These are phyloP conservation scores for Penicillium waksmanii DNA, from an alignment of 495 filamentous ascomycete species.

Conservation along the genomic window DNA sequence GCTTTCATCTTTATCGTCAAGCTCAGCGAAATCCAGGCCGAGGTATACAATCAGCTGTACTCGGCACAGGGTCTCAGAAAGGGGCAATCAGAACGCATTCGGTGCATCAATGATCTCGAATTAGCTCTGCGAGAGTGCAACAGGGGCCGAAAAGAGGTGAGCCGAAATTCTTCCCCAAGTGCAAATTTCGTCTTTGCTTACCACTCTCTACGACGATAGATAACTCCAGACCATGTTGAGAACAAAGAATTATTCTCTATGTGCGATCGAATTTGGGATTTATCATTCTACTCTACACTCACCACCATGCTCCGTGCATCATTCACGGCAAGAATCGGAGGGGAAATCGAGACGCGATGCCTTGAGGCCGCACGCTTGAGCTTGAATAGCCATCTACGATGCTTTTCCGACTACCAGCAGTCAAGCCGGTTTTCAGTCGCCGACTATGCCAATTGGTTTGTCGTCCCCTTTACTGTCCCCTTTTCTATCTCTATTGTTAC, in stretches of 20 bases:
- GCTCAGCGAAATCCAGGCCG: conserved; percentile 19
- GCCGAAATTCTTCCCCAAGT: neutral
- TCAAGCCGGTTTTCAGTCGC: conserved; percentile 13
- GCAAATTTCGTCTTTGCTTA: neutral
- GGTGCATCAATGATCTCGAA: conserved; percentile 10
- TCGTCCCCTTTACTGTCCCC: neutral
- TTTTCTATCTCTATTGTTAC: neutral
- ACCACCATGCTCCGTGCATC: conserved; percentile 20
- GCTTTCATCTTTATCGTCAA: conserved; percentile 16
- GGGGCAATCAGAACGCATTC: conserved; percentile 5
- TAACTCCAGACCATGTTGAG: conserved; percentile 13
- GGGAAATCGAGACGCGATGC: conserved; percentile 22
- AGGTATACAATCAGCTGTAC: conserved; percentile 26
- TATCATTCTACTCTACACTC: conserved; percentile 23
- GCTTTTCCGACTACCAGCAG: conserved; percentile 17
- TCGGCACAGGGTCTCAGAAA: conserved; percentile 18
- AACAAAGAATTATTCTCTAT: conserved; percentile 13
- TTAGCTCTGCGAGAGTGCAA: conserved; percentile 16
- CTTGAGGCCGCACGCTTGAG: conserved; percentile 23
- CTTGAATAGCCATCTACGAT: conserved; percentile 21
- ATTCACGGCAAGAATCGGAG: conserved; percentile 5
- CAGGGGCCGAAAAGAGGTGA: conserved; percentile 13
- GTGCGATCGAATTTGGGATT: conserved; percentile 18
- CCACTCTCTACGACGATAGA: neutral
- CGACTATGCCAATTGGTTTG: conserved; percentile 35